Conservation (phyloP, 75 land plant genomes). For the Selaginella moellendorffii region DNA sequence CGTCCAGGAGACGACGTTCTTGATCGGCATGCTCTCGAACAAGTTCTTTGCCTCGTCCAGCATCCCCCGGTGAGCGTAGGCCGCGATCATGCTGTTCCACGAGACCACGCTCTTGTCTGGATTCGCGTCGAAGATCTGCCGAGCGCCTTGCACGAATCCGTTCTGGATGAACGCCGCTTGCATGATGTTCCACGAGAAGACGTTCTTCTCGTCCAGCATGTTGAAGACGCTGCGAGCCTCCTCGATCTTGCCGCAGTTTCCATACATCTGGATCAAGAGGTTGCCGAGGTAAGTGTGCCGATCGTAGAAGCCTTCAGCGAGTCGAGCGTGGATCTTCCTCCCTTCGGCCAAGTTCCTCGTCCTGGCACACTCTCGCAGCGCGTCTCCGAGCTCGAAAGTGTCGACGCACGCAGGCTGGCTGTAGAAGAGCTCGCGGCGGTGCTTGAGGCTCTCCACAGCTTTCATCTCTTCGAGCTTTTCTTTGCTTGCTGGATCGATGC, state of each 20-base stretch:
- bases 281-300: not conserved
- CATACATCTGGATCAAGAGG: not conserved
- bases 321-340: not conserved
- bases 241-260: not conserved
- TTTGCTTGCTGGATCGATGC: not conserved
- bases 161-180: not conserved
- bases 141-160: not conserved
- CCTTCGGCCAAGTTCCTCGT: not conserved
- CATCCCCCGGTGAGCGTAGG: not conserved
- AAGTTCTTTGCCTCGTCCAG: not conserved
- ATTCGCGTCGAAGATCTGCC: not conserved
- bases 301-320: not conserved
- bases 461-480: not conserved
- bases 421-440: not conserved
- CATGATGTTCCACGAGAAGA: not conserved
- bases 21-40: not conserved
- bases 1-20: slow-evolving; percentile 6
- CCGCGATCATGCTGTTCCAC: slow-evolving; percentile 2
- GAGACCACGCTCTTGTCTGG: not conserved
- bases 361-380: not conserved
- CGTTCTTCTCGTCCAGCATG: not conserved
- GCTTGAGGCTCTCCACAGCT: not conserved
- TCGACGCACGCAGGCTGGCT: not conserved
- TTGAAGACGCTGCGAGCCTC: not conserved
- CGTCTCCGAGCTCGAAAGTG: not conserved